Conservation (phyloP, 2,329 filamentous ascomycete genomes). For the Parascedosporium putredinis region DNA sequence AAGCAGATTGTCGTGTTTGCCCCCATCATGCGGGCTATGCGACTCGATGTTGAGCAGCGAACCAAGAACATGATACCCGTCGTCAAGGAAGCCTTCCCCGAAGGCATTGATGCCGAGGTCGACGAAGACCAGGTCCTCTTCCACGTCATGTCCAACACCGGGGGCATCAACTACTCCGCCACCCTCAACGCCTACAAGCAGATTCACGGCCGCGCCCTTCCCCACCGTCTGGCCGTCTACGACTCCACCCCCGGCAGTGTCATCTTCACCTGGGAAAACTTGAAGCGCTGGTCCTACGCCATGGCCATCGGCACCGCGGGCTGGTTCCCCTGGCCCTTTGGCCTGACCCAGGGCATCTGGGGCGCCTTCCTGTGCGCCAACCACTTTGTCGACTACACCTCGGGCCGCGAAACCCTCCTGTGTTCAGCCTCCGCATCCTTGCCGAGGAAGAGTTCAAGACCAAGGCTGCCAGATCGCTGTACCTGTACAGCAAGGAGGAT, state of each 20-base stretch:
- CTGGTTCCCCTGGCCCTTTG: slow-evolving; percentile 37
- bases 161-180: slow-evolving; percentile 41
- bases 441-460: slow-evolving; percentile 27
- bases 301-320: slow-evolving; percentile 38
- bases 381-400: slow-evolving; percentile 19
- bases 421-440: slow-evolving; percentile 23
- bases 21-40: slow-evolving; percentile 35
- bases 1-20: slow-evolving; percentile 41
- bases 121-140: slow-evolving; percentile 30
- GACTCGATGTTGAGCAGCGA: slow-evolving; percentile 30
- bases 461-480: slow-evolving; percentile 34
- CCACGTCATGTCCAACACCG: slow-evolving; percentile 48
- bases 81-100: slow-evolving; percentile 25
- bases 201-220: slow-evolving; percentile 26
- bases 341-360: slow-evolving; percentile 34
- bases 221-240: slow-evolving; percentile 35
- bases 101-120: slow-evolving; percentile 11
- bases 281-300: slow-evolving; percentile 29
- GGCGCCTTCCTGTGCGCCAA: slow-evolving; percentile 28
- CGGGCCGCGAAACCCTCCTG: slow-evolving; percentile 29
- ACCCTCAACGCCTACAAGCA: slow-evolving; percentile 35
- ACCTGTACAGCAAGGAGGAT: slow-evolving; percentile 49
- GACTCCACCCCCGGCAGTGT: slow-evolving; percentile 44
- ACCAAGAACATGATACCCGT: slow-evolving; percentile 34
- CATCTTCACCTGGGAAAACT: slow-evolving; percentile 28